These are phyloP conservation scores for Luzula sylvatica DNA, from an alignment of 176 grass and related monocot species.

Conservation along the genomic window DNA sequence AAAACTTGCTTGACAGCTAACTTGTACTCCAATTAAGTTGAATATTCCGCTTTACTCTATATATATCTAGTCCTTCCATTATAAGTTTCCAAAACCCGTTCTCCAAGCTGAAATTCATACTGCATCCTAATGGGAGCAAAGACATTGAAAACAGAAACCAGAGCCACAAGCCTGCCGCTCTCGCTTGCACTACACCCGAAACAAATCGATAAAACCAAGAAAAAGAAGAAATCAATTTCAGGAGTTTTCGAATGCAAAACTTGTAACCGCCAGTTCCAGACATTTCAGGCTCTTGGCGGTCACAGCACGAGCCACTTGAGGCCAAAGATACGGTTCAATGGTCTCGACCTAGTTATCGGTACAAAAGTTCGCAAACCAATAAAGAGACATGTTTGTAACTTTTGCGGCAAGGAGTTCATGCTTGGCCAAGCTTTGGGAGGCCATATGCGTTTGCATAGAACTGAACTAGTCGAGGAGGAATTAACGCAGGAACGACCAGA, in stretches of 20 bases:
- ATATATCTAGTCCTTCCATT: no score
- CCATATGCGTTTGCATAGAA: conserved; percentile 66
- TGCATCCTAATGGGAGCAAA: background rate
- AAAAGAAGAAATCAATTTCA: conserved; percentile 1
- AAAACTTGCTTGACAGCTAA: no score
- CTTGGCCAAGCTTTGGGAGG: conserved; percentile 79
- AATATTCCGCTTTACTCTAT: no score
- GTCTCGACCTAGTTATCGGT: conserved; percentile 20
- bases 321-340: conserved; percentile 16
- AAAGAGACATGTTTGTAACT: conserved; percentile 57
- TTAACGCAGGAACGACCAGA: background rate
- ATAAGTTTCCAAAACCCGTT: no score
- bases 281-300: conserved; percentile 91
- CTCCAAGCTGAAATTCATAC: no score
- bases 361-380: background rate
- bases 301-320: conserved; percentile 89
- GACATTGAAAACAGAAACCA: background rate
- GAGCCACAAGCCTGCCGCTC: conserved; percentile 4
- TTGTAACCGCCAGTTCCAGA: conserved; percentile 58
- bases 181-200: background rate
- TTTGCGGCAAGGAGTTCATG: conserved; percentile 76
- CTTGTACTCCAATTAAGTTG: no score
- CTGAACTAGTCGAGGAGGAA: background rate
- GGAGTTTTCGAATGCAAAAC: conserved; percentile 91
- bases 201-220: conserved; percentile 7